Percentiles rank a stretch among this genome's conserved stretches.
These are phyloP conservation scores for Phytophthora cactorum DNA, from an alignment of 352 stramenopile genomes.

Conservation along the genomic window DNA sequence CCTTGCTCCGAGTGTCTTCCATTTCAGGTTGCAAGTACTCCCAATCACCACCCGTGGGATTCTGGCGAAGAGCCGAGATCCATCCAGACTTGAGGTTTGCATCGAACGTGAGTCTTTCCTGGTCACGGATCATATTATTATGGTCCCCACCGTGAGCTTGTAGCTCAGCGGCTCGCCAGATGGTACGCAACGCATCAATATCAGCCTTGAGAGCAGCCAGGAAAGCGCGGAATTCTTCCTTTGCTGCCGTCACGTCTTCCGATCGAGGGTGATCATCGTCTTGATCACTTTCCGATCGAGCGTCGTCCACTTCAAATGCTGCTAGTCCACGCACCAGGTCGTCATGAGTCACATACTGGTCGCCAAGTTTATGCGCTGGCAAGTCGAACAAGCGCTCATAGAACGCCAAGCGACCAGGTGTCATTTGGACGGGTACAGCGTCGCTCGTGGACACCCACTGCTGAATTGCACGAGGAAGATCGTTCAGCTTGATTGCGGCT, in stretches of 20 bases:
- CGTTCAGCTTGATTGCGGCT: slow-evolving; percentile 54
- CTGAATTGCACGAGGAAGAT: slow-evolving; percentile 53
- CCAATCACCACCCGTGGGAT: slow-evolving; percentile 69
- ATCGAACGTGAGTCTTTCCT: slow-evolving; percentile 68
- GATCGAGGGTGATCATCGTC: slow-evolving; percentile 27
- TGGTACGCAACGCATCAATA: slow-evolving; percentile 56
- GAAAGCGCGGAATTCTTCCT: slow-evolving; percentile 56
- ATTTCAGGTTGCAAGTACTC: slow-evolving; percentile 51
- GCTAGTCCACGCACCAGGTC: slow-evolving; percentile 69
- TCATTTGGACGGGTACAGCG: slow-evolving; percentile 12
- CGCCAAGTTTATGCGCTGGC: slow-evolving; percentile 38
- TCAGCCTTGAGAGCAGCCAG: slow-evolving; percentile 51
- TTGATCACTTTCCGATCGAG: slow-evolving; percentile 22
- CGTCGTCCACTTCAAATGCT: slow-evolving; percentile 38
- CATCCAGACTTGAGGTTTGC: slow-evolving; percentile 74
- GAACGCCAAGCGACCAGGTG: slow-evolving; percentile 33
- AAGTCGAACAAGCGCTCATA: slow-evolving; percentile 62
- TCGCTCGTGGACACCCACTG: slow-evolving; percentile 45
- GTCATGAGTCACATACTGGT: slow-evolving; percentile 70
- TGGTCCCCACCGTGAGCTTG: slow-evolving; percentile 47
- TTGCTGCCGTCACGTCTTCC: slow-evolving; percentile 25
- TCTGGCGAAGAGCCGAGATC: slow-evolving; percentile 78
- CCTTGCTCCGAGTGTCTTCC: slow-evolving; percentile 20
- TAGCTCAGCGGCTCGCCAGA: slow-evolving; percentile 77
- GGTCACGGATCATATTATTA: slow-evolving; percentile 31